phyloP scores from a whole-genome alignment of 192 early-diverging fungal species.

The Backusella macrospora region DNA sequence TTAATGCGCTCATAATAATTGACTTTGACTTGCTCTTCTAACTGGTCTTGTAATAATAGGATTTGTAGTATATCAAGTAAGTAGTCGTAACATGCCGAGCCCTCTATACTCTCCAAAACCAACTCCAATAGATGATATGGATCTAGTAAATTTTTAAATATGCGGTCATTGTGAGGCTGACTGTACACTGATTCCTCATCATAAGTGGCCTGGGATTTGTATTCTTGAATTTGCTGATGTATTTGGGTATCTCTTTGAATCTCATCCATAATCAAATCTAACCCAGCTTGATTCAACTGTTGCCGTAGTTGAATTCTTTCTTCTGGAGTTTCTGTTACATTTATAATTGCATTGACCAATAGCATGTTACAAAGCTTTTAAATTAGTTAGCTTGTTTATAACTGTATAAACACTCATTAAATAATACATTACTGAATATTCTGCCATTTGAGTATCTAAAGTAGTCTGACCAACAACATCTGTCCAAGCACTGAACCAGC shows the following conservation, averaged over 20 bases:
- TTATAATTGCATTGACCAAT: slow-evolving; percentile 74
- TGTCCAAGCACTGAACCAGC: slow-evolving; percentile 71
- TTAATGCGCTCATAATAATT: slow-evolving; percentile 79
- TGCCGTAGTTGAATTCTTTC: slow-evolving; percentile 72
- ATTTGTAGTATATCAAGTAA: slow-evolving; percentile 76
- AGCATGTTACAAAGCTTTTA: slow-evolving; percentile 76
- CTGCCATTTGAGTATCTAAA: slow-evolving; percentile 68
- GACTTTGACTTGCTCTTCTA: slow-evolving; percentile 62
- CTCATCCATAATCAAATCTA: slow-evolving; percentile 62
- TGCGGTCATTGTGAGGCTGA: background rate
- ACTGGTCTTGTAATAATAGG: slow-evolving; percentile 62
- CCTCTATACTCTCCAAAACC: slow-evolving; percentile 70
- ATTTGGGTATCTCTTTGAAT: slow-evolving; percentile 7
- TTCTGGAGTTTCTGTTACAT: slow-evolving; percentile 72
- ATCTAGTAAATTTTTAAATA: slow-evolving; percentile 65
- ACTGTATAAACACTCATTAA: background rate
- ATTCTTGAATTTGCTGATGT: slow-evolving; percentile 28
- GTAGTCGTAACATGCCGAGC: slow-evolving; percentile 67
- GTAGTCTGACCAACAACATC: slow-evolving; percentile 53
- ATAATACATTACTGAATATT: slow-evolving; percentile 59
- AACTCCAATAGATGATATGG: slow-evolving; percentile 75
- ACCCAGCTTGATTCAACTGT: slow-evolving; percentile 68
- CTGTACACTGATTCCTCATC: slow-evolving; percentile 57
- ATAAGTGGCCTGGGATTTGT: slow-evolving; percentile 52
- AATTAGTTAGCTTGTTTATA: background rate